Evolutionary conservation across 352 stramenopile genomes (phyloP), one percentile per base, ranked within the genome.

Genomic region (Stramenopiles sp.): DNA sequence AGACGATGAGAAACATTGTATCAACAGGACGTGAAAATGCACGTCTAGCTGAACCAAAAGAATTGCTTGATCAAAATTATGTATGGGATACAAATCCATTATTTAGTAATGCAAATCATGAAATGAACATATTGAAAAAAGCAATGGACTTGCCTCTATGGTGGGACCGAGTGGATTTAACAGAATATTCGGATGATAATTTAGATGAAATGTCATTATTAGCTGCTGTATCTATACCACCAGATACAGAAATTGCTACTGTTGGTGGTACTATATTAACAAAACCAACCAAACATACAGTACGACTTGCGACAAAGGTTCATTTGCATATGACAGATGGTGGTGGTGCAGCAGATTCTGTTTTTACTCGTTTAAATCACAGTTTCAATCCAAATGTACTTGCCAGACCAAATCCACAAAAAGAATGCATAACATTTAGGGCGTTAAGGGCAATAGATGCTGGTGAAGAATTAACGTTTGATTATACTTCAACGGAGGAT

Each of bases 41-140:
- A 27, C 53, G 53, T 69, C 27, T 69, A 27, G 27, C 53, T 69
- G 27, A 27, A 20, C 53, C 20, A 69, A 27, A 69, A 69, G 20
- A 69, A 27, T 69, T 69, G 53, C 20, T 20, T 23, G 53, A 69
- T 23, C 53, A 69, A 69, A 69, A 69, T 27, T 23, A 69, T 27
- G 53, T 69, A 69, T 69, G 53, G 53, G 53, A 69, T 69, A 69
- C 53, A 23, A 69, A 69, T 27, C 53, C 53, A 27, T 23, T 27
- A 23, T 69, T 69, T 27, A 69, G 20, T 20, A 27, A 69, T 23
- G 53, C 53, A 69, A 69, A 20, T 20, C n/a, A n/a, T n/a, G 53
- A 69, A 69, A 69, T 69, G 53, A 69, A 69, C 20, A 69, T 69
- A 69, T 69, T 69, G 53, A 69, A 69, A 69, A 69, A 69, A 27